phyloP scores from a whole-genome alignment of 2,329 filamentous ascomycete genomes.

The Beauveria australis region DNA sequence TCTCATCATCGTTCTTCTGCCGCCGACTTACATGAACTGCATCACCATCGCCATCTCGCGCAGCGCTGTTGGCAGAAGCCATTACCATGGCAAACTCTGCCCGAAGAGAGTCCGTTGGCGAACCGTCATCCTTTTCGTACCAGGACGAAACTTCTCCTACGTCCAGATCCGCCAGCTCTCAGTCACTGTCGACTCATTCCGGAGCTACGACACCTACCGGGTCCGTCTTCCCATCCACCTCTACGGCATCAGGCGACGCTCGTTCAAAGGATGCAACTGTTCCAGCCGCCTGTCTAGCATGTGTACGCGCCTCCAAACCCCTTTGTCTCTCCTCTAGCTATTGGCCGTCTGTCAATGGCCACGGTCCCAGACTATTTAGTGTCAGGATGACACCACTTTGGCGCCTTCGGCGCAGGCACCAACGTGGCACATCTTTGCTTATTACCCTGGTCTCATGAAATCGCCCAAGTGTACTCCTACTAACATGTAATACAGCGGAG shows the following conservation, averaged over 20 bases:
- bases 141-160: not conserved
- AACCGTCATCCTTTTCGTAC: not conserved
- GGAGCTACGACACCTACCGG: not conserved
- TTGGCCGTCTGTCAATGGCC: not conserved
- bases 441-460: not conserved
- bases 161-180: not conserved
- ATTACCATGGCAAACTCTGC: conserved; percentile 4
- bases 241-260: conserved; percentile 15
- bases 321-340: not conserved
- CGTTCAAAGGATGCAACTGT: conserved; percentile 26
- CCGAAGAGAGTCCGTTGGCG: not conserved
- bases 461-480: not conserved
- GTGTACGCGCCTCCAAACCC: conserved; percentile 34
- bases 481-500: conserved; percentile 32
- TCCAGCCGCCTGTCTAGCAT: conserved; percentile 47
- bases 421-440: not conserved
- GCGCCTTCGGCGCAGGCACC: not conserved
- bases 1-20: not conserved
- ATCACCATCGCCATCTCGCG: not conserved
- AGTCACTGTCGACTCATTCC: not conserved
- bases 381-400: conserved; percentile 4
- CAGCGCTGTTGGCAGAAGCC: not conserved
- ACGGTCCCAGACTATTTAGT: conserved; percentile 9
- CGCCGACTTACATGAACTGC: not conserved
- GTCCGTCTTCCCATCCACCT: conserved; percentile 17